Evolutionary conservation across 2,329 filamentous ascomycete genomes (phyloP).

Genomic region (Aureobasidium pullulans): DNA sequence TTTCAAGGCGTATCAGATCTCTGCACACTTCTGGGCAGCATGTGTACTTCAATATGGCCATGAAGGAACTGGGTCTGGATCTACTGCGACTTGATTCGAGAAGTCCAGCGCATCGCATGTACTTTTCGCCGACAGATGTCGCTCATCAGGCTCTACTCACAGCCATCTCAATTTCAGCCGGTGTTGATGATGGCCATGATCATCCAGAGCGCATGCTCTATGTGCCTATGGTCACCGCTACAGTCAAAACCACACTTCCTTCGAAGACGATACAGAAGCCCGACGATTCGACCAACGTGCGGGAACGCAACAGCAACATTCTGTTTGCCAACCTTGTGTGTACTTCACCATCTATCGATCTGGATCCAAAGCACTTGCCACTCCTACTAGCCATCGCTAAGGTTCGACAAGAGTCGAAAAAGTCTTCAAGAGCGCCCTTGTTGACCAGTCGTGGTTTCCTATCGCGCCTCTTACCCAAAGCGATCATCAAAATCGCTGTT

Average conservation of each 20-base stretch:
- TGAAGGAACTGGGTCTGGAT: slow-evolving; percentile 94
- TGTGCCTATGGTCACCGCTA: slow-evolving; percentile 95
- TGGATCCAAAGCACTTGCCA: slow-evolving; percentile 86
- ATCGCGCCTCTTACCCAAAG: slow-evolving; percentile 86
- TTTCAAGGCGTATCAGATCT: slow-evolving; percentile 71
- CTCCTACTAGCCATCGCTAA: slow-evolving; percentile 71
- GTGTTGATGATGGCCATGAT: slow-evolving; percentile 81
- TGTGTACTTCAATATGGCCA: slow-evolving; percentile 76
- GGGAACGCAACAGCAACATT: slow-evolving; percentile 89
- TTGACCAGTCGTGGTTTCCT: slow-evolving; percentile 49
- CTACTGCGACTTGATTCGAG: slow-evolving; percentile 84
- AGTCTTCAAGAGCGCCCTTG: not conserved
- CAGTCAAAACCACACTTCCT: slow-evolving; percentile 83
- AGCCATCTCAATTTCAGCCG: slow-evolving; percentile 85
- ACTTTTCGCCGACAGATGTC: slow-evolving; percentile 86
- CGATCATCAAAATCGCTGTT: slow-evolving; percentile 89
- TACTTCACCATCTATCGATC: slow-evolving; percentile 88
- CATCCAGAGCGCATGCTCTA: slow-evolving; percentile 84
- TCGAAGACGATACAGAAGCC: slow-evolving; percentile 85
- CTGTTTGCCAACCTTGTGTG: slow-evolving; percentile 93
- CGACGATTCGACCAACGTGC: slow-evolving; percentile 53
- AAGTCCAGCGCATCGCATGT: slow-evolving; percentile 95
- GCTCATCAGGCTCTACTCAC: slow-evolving; percentile 91
- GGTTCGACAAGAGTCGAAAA: slow-evolving; percentile 25
- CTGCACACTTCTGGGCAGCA: slow-evolving; percentile 61